Conservation (phyloP, 2,329 filamentous ascomycete genomes). For the Aspergillus niger region DNA sequence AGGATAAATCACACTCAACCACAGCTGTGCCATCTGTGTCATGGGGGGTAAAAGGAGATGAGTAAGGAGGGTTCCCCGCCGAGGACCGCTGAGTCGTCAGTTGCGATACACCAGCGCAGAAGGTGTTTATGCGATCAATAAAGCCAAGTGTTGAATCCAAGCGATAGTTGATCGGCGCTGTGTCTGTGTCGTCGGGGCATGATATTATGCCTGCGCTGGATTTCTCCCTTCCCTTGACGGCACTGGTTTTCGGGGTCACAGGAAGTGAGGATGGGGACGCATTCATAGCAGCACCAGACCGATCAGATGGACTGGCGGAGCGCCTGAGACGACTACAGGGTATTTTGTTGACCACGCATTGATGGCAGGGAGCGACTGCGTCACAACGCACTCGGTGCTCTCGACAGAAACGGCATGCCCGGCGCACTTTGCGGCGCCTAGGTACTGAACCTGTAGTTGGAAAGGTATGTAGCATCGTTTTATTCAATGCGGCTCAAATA, state of each 20-base stretch:
- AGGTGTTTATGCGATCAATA: conserved; percentile 20
- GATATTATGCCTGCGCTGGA: not conserved
- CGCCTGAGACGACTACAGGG: conserved; percentile 16
- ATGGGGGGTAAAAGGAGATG: not conserved
- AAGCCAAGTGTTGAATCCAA: conserved; percentile 20
- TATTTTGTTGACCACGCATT: conserved; percentile 23
- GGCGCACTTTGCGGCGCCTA: conserved; percentile 17
- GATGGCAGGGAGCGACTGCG: conserved; percentile 20
- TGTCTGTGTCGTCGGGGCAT: conserved; percentile 1
- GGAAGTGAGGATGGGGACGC: too few species aligned
- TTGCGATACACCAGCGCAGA: conserved; percentile 18
- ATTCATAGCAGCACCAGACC: too few species aligned
- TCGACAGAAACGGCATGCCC: conserved; percentile 27
- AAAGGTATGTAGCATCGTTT: too few species aligned
- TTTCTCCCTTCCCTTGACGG: too few species aligned
- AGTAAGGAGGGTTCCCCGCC: not conserved
- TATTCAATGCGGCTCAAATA: too few species aligned
- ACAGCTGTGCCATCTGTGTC: not conserved
- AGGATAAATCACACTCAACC: not conserved
- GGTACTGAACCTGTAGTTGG: not conserved
- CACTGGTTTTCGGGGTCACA: too few species aligned
- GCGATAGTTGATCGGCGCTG: not conserved
- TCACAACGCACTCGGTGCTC: conserved; percentile 27
- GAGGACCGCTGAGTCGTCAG: conserved; percentile 5
- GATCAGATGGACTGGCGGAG: not conserved